A percentile compares a stretch with the other conserved stretches of the same genome.
phyloP scores from a whole-genome alignment of 2,329 filamentous ascomycete genomes.

The Bipolaris zeicola region DNA sequence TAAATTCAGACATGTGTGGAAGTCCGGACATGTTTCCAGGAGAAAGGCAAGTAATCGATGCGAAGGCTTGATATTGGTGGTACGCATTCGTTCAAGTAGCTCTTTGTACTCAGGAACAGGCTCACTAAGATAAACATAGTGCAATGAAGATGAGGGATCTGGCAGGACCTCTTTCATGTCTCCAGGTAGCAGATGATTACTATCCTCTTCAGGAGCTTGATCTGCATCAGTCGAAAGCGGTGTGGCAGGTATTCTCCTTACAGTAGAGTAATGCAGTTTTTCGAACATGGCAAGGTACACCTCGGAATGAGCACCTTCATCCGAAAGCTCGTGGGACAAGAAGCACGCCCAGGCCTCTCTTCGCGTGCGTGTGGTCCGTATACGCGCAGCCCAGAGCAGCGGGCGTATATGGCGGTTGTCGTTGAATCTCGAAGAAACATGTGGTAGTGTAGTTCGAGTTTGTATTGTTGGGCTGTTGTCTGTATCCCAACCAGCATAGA shows the following conservation, averaged over 20 bases:
- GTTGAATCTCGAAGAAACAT: constrained; percentile 10
- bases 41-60: constrained; percentile 62
- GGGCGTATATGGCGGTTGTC: constrained; percentile 21
- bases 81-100: constrained; percentile 65
- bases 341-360: constrained; percentile 71
- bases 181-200: constrained; percentile 57
- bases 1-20: constrained; percentile 26
- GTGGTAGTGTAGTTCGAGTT: constrained; percentile 55
- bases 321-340: constrained; percentile 58
- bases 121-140: constrained; percentile 68
- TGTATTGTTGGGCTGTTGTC: constrained; percentile 69
- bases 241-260: constrained; percentile 5
- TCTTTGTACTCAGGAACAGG: constrained; percentile 63
- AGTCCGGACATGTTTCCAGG: constrained; percentile 49
- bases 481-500: constrained; percentile 67
- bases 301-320: constrained; percentile 42
- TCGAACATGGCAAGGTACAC: constrained; percentile 64
- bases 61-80: constrained; percentile 55
- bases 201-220: constrained; percentile 3
- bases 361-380: constrained; percentile 64
- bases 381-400: constrained; percentile 61
- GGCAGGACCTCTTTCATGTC: constrained; percentile 62
- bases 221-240: constrained; percentile 12
- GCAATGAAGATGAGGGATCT: constrained; percentile 63
- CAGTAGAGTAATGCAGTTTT: constrained; percentile 55